Evolutionary conservation across 2,329 filamentous ascomycete genomes (phyloP), one percentile per base, ranked within the genome.

Genomic region (Colletotrichum tanaceti): DNA sequence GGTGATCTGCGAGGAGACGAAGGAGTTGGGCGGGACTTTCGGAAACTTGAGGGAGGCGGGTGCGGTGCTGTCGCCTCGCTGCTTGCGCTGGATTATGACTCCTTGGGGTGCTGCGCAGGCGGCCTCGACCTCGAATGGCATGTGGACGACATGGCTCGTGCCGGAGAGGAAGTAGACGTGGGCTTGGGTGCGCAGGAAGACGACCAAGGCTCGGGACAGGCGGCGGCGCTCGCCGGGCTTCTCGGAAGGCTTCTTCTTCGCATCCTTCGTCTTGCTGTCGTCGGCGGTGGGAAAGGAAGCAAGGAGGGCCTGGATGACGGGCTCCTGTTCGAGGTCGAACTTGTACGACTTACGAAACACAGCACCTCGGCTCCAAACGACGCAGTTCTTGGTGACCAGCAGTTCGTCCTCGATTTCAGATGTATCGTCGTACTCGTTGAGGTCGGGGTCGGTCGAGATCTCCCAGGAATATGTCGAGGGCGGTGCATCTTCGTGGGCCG

Each of bases 131-230:
- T 98, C 94, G 76, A 99, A 99, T 1, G 95, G 95, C 75, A 99
- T 89, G 77, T 97, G 93, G 55, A 98, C 86, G 67, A 97, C 89
- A 85, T 99, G 93, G 76, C 89, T 96, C 41, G 93, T 90, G 22
- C 95, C 95, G 2, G 92, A 89, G 44, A 98, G 86, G 77, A 97
- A 98, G 83, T 94, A 97, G 72, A 99, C 89, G 77, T 98, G 95
- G 24, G 93, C 94, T 76, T 98, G 95, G 0, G 93, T 94, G 79
- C 93, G 94, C 72, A 99, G 87, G 73, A 98, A 92, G 58, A 99
- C 92, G 9, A 98, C 93, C 70, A 99, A 82, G 5, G 95, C 94
- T 75, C 90, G 86, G 49, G 87, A 86, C 28, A 88, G 78, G 0
- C 72, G 65, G 13, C 72, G 72, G 18, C 47, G 32, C 11, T 72